A percentile compares a stretch with the other conserved stretches of the same genome.
phyloP scores from a whole-genome alignment of 2,329 filamentous ascomycete species.

The Aspergillus floridensis region DNA sequence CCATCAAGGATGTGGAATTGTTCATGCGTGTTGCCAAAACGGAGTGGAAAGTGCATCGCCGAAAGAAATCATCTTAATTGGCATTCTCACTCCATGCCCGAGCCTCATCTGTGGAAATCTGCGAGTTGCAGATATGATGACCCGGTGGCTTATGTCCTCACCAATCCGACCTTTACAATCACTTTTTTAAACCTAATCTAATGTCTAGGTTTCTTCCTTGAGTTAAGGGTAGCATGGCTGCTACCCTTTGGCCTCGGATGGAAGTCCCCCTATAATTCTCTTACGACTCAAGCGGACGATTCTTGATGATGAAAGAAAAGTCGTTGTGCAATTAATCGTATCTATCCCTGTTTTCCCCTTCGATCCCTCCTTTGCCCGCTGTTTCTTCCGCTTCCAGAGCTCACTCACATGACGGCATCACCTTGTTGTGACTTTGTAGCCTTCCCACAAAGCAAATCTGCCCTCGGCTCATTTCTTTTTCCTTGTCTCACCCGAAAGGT shows the following conservation, averaged over 20 bases:
- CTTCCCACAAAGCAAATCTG: background rate
- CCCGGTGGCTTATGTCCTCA: background rate
- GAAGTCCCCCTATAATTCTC: conserved; percentile 5
- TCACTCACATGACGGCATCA: background rate
- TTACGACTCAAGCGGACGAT: conserved; percentile 16
- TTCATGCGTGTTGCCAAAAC: conserved; percentile 86
- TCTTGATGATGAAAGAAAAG: conserved; percentile 15
- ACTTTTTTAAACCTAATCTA: background rate
- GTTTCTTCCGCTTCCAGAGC: background rate
- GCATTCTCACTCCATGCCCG: background rate
- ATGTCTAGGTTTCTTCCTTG: background rate
- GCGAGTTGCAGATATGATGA: background rate
- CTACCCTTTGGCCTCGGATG: background rate
- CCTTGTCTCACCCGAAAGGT: background rate
- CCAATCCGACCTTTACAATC: background rate
- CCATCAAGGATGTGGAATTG: conserved; percentile 88
- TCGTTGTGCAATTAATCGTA: conserved; percentile 9
- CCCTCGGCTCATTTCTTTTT: no score
- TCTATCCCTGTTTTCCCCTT: background rate
- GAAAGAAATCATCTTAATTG: conserved; percentile 39
- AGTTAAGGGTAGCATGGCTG: background rate
- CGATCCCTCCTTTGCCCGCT: conserved; percentile 1
- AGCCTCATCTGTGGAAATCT: background rate
- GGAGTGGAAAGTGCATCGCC: conserved; percentile 72
- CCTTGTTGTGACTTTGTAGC: background rate